Evolutionary conservation across 352 stramenopile genomes (phyloP).

Genomic region (Plasmopara muralis): DNA sequence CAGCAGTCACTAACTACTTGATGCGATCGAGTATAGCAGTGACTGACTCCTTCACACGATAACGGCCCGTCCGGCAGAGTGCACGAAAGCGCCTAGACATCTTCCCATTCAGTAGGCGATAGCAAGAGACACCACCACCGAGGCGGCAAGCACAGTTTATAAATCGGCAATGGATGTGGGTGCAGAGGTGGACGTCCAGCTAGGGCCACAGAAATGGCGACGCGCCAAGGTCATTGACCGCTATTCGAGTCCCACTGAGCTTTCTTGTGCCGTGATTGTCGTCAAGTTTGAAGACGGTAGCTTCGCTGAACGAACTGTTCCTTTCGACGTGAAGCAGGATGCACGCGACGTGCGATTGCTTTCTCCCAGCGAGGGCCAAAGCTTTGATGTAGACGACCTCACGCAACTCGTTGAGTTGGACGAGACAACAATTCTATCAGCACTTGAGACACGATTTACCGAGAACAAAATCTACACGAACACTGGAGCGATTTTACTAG

Average conservation of each 20-base stretch:
- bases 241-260: conserved; percentile 51
- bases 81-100: conserved; percentile 14
- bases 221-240: conserved; percentile 53
- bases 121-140: conserved; percentile 5
- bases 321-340: conserved; percentile 29
- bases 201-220: conserved; percentile 37
- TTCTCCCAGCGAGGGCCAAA: conserved; percentile 4
- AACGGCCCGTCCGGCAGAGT: conserved; percentile 16
- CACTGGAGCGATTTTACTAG: conserved; percentile 71
- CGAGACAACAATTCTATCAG: conserved; percentile 55
- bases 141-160: conserved; percentile 10
- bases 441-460: conserved; percentile 62
- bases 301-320: conserved; percentile 36
- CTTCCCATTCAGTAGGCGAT: conserved; percentile 11
- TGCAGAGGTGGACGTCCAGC: conserved; percentile 54
- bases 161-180: conserved; percentile 51
- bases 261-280: conserved; percentile 40
- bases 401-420: conserved; percentile 75
- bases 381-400: conserved; percentile 73
- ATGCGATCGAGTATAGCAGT: conserved; percentile 5
- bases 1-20: conserved; percentile 3
- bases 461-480: conserved; percentile 84
- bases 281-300: conserved; percentile 65
- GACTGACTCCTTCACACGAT: conserved; percentile 15
- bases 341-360: conserved; percentile 28